Evolutionary conservation across 805 yeast genomes (phyloP), one percentile per base, ranked within the genome.

Genomic region (Phaffomyces antillensis): DNA sequence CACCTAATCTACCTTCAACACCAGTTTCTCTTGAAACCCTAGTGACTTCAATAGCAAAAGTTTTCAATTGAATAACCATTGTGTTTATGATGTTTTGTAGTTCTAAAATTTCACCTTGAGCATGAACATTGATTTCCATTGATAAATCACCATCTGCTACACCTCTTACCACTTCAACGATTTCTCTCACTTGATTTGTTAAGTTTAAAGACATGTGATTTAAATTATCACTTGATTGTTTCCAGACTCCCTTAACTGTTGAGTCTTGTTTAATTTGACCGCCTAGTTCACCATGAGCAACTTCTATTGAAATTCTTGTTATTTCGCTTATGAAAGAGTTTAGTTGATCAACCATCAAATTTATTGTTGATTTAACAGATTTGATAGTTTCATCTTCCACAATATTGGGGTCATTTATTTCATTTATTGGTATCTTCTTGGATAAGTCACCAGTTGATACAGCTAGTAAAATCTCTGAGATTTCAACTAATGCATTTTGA

Each of bases 1-100:
- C 93, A 54, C 96, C 96, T 43, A 87, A 74, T 60, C 85, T 83
- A 64, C 96, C 96, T 59, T 87, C 91, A 40, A 86, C 86, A 68
- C 96, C 96, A 49, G 87, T 95, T 68, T 87, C 96, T 53, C 87
- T 79, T 11, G 96, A 95, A 35, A 87, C 95, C 57, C 89, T 76
- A 1, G 95, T 84, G 43, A 87, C 96, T 64, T 87, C 96, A 17
- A 82, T 77, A 6, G 95, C 95, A 62, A 87, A 87, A 40, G 86
- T 81, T 60, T 86, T 91, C 59, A 87, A 74, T 39, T 90, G 81
- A 57, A 84, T 95, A 72, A 87, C 96, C 96, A 87, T 87, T 47
- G 89, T 79, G 60, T 87, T 87, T 56, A 86, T 86, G 9, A 95
- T 87, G 68, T 83, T 84, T 61, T 86, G 95, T 50, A 87, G 72